Evolutionary conservation across 139 green algal genomes (phyloP).

Genomic region (Pseudopediastrum boryanum): DNA sequence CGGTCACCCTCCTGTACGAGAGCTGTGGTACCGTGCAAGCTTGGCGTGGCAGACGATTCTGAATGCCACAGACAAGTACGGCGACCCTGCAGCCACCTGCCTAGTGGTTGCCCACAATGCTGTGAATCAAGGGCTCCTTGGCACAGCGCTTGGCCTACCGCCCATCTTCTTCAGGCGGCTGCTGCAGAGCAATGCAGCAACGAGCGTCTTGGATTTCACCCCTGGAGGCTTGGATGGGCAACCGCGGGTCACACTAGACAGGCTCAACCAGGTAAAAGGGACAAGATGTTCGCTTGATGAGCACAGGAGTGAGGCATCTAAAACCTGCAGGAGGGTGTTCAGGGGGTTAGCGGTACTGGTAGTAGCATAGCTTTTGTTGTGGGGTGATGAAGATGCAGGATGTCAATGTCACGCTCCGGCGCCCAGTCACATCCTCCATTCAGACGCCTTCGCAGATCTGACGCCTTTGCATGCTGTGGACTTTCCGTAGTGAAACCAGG

Average conservation of each 20-base stretch:
- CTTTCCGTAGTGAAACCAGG: too few relatives aligned
- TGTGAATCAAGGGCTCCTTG: conserved; percentile 91
- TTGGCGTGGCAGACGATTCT: conserved; percentile 89
- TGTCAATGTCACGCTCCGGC: neutral
- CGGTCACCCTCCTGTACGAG: conserved; percentile 74
- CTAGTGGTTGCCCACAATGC: conserved; percentile 97
- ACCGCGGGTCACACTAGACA: conserved; percentile 55
- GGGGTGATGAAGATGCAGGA: neutral
- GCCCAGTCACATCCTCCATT: neutral
- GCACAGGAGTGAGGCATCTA: conserved; percentile 7
- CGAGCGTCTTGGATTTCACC: conserved; percentile 84
- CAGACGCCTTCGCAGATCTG: neutral
- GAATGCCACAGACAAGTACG: neutral
- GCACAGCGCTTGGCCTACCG: conserved; percentile 76
- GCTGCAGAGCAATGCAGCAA: conserved; percentile 78
- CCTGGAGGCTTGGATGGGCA: conserved; percentile 26
- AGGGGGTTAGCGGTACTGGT: neutral
- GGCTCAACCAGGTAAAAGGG: conserved; percentile 57
- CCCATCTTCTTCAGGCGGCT: conserved; percentile 81
- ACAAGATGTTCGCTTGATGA: neutral
- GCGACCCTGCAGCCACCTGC: neutral
- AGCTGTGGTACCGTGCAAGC: conserved; percentile 64
- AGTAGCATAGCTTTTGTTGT: neutral
- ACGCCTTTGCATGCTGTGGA: too few relatives aligned
- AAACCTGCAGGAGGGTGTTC: neutral